Percentiles rank a stretch among this genome's conserved stretches.
Conservation (phyloP, 129 eudicot species). For the Arctium minus region DNA sequence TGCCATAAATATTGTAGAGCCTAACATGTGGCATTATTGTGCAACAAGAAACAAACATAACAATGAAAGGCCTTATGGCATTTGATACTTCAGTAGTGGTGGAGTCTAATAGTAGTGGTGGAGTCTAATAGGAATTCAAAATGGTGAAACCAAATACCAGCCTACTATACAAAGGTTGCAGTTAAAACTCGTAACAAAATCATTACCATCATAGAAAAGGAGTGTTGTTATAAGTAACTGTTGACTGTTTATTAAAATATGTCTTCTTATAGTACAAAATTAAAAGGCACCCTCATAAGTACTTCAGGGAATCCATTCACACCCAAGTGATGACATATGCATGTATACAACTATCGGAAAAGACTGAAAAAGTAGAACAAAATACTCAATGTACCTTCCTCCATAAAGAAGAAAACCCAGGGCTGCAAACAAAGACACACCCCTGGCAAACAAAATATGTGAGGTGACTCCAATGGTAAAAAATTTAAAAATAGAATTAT, state of each 20-base stretch:
- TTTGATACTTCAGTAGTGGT: too few species aligned
- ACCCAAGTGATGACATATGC: neutral
- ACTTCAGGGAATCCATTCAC: neutral
- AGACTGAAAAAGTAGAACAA: neutral
- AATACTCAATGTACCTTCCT: constrained; percentile 58
- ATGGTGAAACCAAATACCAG: neutral
- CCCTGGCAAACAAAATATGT: constrained; percentile 39
- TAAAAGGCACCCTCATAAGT: neutral
- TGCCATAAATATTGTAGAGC: neutral
- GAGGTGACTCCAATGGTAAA: neutral
- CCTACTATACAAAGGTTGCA: neutral
- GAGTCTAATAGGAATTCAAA: neutral
- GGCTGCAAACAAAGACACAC: constrained; percentile 89
- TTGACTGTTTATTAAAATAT: neutral
- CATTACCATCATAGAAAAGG: neutral
- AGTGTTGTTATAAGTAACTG: neutral
- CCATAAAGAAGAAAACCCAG: constrained; percentile 87
- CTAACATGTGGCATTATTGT: too few species aligned
- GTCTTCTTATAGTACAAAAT: neutral
- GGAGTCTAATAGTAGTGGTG: too few species aligned
- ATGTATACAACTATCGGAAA: neutral
- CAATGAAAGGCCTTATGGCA: too few species aligned
- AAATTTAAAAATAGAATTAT: neutral
- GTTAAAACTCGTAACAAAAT: neutral
- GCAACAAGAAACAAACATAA: too few species aligned